phyloP scores from a whole-genome alignment of 805 yeast species.

The Schwanniomyces pseudopolymorphus region DNA sequence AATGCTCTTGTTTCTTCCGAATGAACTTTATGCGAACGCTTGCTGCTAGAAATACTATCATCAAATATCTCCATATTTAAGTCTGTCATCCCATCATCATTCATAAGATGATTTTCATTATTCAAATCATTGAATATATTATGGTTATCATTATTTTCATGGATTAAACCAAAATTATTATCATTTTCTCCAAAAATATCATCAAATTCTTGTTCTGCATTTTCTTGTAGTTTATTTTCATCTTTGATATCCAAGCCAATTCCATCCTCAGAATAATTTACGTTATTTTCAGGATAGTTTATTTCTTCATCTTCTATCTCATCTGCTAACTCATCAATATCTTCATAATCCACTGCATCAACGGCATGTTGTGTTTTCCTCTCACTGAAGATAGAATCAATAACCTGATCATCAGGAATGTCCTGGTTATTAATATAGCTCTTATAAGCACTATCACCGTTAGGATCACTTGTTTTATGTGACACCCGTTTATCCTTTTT shows the following conservation, averaged over 20 bases:
- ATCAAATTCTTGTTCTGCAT: slow-evolving; percentile 42
- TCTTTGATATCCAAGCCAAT: slow-evolving; percentile 3
- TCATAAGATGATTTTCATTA: slow-evolving; percentile 11
- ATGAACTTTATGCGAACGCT: background rate
- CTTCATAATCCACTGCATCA: slow-evolving; percentile 92
- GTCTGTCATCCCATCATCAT: slow-evolving; percentile 26
- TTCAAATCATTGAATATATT: slow-evolving; percentile 17
- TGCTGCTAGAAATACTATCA: slow-evolving; percentile 8
- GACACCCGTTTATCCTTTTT: background rate
- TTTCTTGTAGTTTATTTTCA: slow-evolving; percentile 23
- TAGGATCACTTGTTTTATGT: slow-evolving; percentile 3
- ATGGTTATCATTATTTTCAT: slow-evolving; percentile 18
- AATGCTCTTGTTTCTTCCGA: slow-evolving; percentile 16
- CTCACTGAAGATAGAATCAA: slow-evolving; percentile 38
- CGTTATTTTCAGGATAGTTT: slow-evolving; percentile 1
- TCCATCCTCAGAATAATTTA: slow-evolving; percentile 10
- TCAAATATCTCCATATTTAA: slow-evolving; percentile 21
- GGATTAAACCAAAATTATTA: slow-evolving; percentile 8
- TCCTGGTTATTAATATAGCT: slow-evolving; percentile 19
- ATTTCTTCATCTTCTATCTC: slow-evolving; percentile 39
- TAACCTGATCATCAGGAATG: slow-evolving; percentile 36
- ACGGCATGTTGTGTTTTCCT: slow-evolving; percentile 68
- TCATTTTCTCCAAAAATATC: slow-evolving; percentile 38
- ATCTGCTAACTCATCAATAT: slow-evolving; percentile 91
- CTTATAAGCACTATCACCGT: slow-evolving; percentile 13